Percentiles rank a stretch among this genome's conserved stretches.
phyloP scores from a whole-genome alignment of 371 early-diverging fungal species.

The Syncephalis plumigaleata region DNA sequence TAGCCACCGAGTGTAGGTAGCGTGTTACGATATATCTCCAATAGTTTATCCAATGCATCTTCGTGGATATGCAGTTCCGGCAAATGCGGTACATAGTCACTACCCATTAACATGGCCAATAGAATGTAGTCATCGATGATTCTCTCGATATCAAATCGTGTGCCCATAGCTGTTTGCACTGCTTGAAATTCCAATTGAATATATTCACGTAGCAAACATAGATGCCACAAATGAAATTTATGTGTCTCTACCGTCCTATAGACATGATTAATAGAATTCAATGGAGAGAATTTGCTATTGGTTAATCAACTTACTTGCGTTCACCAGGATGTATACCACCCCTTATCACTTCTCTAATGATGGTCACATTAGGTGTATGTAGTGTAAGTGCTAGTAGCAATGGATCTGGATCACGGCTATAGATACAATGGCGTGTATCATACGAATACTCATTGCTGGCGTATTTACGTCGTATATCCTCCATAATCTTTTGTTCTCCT shows the following conservation, averaged over 20 bases:
- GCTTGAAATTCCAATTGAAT: constrained; percentile 64
- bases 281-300: too few relatives aligned
- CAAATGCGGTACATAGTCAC: constrained; percentile 97
- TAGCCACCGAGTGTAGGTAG: constrained; percentile 46
- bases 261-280: too few relatives aligned
- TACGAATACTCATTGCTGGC: constrained; percentile 56
- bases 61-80: constrained; percentile 94
- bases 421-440: constrained; percentile 83
- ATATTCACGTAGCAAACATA: constrained; percentile 78
- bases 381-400: constrained; percentile 98
- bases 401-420: constrained; percentile 97
- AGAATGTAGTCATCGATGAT: constrained; percentile 98
- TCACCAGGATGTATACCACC: not conserved
- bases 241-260: not conserved
- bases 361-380: constrained; percentile 88
- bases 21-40: constrained; percentile 61
- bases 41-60: constrained; percentile 83
- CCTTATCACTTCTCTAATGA: constrained; percentile 90
- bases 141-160: constrained; percentile 71
- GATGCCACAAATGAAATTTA: constrained; percentile 24
- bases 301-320: not conserved
- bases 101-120: constrained; percentile 97
- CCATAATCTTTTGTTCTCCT: constrained; percentile 99
- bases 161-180: constrained; percentile 34
- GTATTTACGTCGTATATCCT: constrained; percentile 82